phyloP scores from a whole-genome alignment of 1,139 yeast genomes.

The Lodderomyces pseudojiufengensis region DNA sequence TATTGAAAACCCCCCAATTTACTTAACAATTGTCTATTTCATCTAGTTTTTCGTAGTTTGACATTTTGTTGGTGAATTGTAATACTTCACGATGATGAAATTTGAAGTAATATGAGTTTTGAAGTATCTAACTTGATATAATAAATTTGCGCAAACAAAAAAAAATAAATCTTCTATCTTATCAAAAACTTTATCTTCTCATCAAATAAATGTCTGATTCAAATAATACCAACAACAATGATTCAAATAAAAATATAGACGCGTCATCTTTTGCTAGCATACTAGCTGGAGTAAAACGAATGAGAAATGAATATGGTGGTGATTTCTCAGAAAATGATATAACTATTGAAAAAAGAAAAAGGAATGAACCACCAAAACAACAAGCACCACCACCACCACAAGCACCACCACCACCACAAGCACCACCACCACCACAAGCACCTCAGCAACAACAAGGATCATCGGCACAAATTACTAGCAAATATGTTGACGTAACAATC shows the following conservation, averaged over 20 bases:
- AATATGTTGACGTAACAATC: background rate
- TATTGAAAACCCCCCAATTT: too few relatives aligned
- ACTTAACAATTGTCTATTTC: too few relatives aligned
- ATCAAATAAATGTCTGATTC: background rate
- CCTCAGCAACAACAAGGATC: conserved; percentile 2
- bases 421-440: conserved; percentile 1
- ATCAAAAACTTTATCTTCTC: too few relatives aligned
- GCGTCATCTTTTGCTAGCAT: conserved; percentile 63
- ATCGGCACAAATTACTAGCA: background rate
- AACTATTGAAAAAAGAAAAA: conserved; percentile 3
- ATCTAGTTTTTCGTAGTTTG: too few relatives aligned
- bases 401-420: background rate
- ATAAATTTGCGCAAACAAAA: too few relatives aligned
- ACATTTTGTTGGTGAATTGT: too few relatives aligned
- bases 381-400: conserved; percentile 4
- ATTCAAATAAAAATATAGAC: conserved; percentile 22
- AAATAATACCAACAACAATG: conserved; percentile 1
- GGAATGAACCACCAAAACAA: background rate
- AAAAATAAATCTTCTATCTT: too few relatives aligned
- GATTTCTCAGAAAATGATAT: conserved; percentile 5
- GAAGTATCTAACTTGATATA: too few relatives aligned
- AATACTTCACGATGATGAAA: too few relatives aligned
- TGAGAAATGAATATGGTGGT: conserved; percentile 34
- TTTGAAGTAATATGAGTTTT: too few relatives aligned
- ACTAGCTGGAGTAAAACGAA: conserved; percentile 56